These are phyloP conservation scores for Lecanicillium sp. DNA, from an alignment of 2,329 filamentous ascomycete species.

Conservation along the genomic window DNA sequence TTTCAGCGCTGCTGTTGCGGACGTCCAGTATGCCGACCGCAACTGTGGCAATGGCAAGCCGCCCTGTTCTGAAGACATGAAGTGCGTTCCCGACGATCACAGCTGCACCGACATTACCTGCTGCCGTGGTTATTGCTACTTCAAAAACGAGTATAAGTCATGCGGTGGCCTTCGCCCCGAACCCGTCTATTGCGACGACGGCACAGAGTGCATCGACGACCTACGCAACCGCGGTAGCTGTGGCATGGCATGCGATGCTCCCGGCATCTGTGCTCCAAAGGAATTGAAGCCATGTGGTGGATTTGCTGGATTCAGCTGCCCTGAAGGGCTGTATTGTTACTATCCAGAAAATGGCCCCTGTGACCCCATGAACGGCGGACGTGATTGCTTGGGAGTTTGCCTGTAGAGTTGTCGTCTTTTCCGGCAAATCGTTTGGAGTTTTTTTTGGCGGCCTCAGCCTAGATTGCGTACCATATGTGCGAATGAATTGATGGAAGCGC, in stretches of 20 bases:
- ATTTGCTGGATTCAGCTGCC: slow-evolving; percentile 18
- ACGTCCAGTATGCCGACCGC: too few species aligned
- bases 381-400: slow-evolving; percentile 24
- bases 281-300: slow-evolving; percentile 17
- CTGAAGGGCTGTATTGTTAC: slow-evolving; percentile 20
- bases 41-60: too few species aligned
- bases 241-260: slow-evolving; percentile 26
- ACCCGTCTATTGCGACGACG: neutral
- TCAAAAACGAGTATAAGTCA: neutral
- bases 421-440: too few species aligned
- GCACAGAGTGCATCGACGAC: neutral
- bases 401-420: too few species aligned
- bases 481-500: too few species aligned
- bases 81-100: neutral
- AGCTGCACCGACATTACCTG: neutral
- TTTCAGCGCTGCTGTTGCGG: too few species aligned
- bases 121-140: neutral
- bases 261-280: slow-evolving; percentile 24
- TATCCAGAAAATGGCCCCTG: slow-evolving; percentile 19
- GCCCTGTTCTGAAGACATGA: neutral
- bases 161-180: neutral
- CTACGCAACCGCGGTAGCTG: slow-evolving; percentile 13
- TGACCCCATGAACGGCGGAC: slow-evolving; percentile 19
- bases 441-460: too few species aligned
- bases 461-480: too few species aligned